phyloP scores from a whole-genome alignment of 306 rosid genomes.

The Bauhinia variegata region DNA sequence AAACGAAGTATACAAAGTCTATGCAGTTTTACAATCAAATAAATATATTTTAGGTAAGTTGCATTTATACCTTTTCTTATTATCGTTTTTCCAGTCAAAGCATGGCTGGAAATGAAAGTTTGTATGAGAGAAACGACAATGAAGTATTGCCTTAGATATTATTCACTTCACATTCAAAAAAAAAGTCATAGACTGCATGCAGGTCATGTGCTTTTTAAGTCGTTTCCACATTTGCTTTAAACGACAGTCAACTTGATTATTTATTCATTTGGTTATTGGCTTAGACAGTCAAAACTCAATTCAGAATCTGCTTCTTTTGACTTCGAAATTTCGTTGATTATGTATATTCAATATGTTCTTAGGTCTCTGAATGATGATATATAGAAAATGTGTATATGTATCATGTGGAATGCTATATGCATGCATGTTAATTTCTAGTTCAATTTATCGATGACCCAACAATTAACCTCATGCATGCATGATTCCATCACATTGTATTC shows the following conservation, averaged over 20 bases:
- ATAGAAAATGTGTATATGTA: too few relatives aligned
- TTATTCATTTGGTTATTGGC: neutral
- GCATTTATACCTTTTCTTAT: too few relatives aligned
- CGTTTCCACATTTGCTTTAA: constrained; percentile 24
- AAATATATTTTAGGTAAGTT: too few relatives aligned
- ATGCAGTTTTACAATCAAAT: too few relatives aligned
- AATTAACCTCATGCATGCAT: neutral
- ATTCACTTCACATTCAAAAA: constrained; percentile 12
- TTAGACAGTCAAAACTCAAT: constrained; percentile 38
- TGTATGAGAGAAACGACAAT: neutral
- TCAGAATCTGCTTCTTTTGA: constrained; percentile 11
- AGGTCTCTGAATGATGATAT: neutral
- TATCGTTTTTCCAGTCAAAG: constrained; percentile 41
- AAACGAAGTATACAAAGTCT: too few relatives aligned
- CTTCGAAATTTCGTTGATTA: constrained; percentile 1
- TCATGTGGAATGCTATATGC: too few relatives aligned
- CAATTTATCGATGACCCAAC: too few relatives aligned
- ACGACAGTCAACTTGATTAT: too few relatives aligned
- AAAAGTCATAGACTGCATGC: constrained; percentile 25
- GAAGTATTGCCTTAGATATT: constrained; percentile 11
- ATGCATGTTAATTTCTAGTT: too few relatives aligned
- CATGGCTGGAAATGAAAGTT: constrained; percentile 26
- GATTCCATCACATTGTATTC: neutral
- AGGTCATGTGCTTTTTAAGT: constrained; percentile 19
- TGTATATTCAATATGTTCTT: constrained; percentile 4